Percentiles rank a stretch among this genome's conserved stretches.
These are phyloP conservation scores for Paramecium bursaria DNA, from an alignment of 73 alveolate genomes.

Conservation along the genomic window DNA sequence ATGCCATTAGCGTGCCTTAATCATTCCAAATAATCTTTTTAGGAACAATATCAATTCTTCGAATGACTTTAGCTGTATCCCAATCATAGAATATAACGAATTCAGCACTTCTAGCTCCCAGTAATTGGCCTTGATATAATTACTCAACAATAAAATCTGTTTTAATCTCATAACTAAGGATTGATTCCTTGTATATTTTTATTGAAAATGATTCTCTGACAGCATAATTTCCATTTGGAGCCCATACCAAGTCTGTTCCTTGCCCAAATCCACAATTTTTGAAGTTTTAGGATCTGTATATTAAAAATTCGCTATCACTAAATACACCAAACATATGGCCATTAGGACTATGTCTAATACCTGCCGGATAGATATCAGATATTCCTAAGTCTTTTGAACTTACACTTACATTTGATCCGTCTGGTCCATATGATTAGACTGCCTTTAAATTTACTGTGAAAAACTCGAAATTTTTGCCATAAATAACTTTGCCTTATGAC, in stretches of 20 bases:
- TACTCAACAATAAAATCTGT: slow-evolving; percentile 92
- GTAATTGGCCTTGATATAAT: slow-evolving; percentile 94
- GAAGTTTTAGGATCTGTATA: slow-evolving; percentile 78
- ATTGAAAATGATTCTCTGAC: slow-evolving; percentile 76
- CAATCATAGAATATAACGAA: slow-evolving; percentile 94
- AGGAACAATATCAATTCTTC: slow-evolving; percentile 97
- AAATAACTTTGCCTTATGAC: slow-evolving; percentile 82
- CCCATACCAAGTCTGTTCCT: slow-evolving; percentile 82
- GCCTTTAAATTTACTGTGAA: slow-evolving; percentile 90
- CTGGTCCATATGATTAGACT: slow-evolving; percentile 72
- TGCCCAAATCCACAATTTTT: slow-evolving; percentile 77
- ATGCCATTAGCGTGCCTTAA: slow-evolving; percentile 76
- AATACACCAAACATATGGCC: slow-evolving; percentile 93
- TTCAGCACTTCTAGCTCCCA: slow-evolving; percentile 91
- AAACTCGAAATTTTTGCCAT: slow-evolving; percentile 90
- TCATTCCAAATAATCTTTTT: slow-evolving; percentile 93
- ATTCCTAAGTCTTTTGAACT: slow-evolving; percentile 88
- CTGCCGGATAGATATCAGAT: slow-evolving; percentile 93
- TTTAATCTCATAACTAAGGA: slow-evolving; percentile 75
- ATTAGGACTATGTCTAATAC: slow-evolving; percentile 93
- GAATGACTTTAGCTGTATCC: slow-evolving; percentile 82
- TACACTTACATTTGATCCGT: slow-evolving; percentile 70
- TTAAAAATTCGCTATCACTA: slow-evolving; percentile 88
- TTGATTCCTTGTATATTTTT: slow-evolving; percentile 57
- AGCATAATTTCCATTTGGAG: slow-evolving; percentile 80